Conservation (phyloP, 2,329 filamentous ascomycete genomes). For the Arthrinium phaeospermum region DNA sequence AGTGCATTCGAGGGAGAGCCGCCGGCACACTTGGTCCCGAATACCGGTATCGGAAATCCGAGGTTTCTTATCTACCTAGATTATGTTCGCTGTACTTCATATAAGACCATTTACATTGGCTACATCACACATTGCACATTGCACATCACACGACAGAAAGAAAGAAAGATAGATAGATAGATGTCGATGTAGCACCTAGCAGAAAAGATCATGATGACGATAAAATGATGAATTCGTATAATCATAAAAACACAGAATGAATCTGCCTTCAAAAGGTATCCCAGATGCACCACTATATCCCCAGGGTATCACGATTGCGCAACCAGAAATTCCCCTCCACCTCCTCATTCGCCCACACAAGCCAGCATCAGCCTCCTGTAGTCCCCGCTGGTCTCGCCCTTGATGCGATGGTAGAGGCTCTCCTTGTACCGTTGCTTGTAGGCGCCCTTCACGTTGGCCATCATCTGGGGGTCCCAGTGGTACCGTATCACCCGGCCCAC, state of each 20-base stretch:
- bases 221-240: background rate
- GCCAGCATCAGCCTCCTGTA: conserved; percentile 80
- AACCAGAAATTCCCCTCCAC: background rate
- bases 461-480: conserved; percentile 81
- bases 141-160: too few species aligned
- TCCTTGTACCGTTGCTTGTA: conserved; percentile 75
- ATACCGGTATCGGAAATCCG: conserved; percentile 1
- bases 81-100: background rate
- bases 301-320: conserved; percentile 14
- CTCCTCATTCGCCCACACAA: conserved; percentile 53
- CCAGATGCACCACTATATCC: conserved; percentile 9
- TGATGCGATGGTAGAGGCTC: conserved; percentile 72
- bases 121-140: background rate
- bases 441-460: conserved; percentile 79
- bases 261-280: background rate
- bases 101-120: background rate
- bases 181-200: background rate
- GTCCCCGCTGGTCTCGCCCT: conserved; percentile 84
- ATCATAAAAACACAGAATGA: background rate
- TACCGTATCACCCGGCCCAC: conserved; percentile 77
- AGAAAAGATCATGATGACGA: background rate
- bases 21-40: conserved; percentile 9
- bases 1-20: background rate
- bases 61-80: background rate
- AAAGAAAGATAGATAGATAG: too few species aligned